Evolutionary conservation across 768 basidiomycete species (phyloP).

Genomic region (Suillus lakei): DNA sequence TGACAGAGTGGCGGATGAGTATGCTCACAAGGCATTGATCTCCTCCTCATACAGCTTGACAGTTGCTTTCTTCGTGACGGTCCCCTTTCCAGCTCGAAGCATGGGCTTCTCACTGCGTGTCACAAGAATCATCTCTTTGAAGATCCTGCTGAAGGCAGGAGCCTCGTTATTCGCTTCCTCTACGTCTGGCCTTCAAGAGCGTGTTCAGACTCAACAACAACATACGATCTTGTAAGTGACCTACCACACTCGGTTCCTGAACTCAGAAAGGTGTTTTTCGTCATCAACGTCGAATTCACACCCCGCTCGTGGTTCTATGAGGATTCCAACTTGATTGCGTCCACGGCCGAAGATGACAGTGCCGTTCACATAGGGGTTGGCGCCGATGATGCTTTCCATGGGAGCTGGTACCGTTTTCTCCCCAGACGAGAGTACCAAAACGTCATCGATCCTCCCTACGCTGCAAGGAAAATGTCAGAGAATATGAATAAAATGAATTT

Average conservation of each 20-base stretch:
- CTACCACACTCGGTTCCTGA: conserved; percentile 39
- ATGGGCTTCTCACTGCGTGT: conserved; percentile 47
- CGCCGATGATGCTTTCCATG: conserved; percentile 33
- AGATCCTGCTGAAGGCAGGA: conserved; percentile 49
- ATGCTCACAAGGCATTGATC: conserved; percentile 49
- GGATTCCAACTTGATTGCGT: conserved; percentile 36
- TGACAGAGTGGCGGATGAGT: neutral
- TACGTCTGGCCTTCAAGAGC: conserved; percentile 40
- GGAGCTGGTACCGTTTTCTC: conserved; percentile 30
- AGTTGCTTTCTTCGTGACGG: conserved; percentile 45
- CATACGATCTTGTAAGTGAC: neutral
- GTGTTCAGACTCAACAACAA: neutral
- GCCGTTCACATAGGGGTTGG: conserved; percentile 24
- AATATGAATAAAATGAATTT: neutral
- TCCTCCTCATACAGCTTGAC: conserved; percentile 46
- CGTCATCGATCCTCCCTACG: conserved; percentile 41
- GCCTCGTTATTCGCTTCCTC: conserved; percentile 49
- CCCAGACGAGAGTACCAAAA: conserved; percentile 31
- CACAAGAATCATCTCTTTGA: conserved; percentile 60
- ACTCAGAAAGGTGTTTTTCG: conserved; percentile 26
- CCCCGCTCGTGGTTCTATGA: conserved; percentile 31
- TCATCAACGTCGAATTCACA: conserved; percentile 25
- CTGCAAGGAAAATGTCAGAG: conserved; percentile 2
- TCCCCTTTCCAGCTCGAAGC: conserved; percentile 49
- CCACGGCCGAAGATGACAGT: conserved; percentile 41